Evolutionary conservation across 2,329 filamentous ascomycete genomes (phyloP), one percentile per base, ranked within the genome.

Genomic region (Colletotrichum aenigma): DNA sequence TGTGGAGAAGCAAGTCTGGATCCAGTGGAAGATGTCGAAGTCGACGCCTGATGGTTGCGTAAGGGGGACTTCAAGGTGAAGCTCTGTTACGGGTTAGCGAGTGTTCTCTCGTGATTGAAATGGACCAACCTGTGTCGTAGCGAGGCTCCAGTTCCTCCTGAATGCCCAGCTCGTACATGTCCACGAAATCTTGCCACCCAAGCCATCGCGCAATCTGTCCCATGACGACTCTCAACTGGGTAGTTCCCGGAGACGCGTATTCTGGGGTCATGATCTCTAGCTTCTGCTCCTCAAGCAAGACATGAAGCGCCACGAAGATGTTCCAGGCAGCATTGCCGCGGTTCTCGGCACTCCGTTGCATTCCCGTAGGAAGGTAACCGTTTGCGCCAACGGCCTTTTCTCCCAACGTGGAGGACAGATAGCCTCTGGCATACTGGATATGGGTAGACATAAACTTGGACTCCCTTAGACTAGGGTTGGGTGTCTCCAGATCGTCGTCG

Each of bases 261-360:
- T 89, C 87, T 0, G 87, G 85, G 0, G 84, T 84, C 77, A 88
- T 87, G 6, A 93, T 90, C 76, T 95, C 92, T 3, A 99, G 89
- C 81, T 98, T 98, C 77, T 94, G 90, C 82, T 99, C 97, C 83
- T 99, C 96, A 0, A 94, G 90, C n/a, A 98, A 87, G 4, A 98
- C 88, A 85, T 99, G 97, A 15, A 99, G 87, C 1, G 91, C 94
- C 78, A 97, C 87, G 48, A 96, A 90, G 67, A 94, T 88, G 80
- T 94, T 91, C 81, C 93, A 86, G 38, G 94, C 89, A 70, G 92
- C 85, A 80, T 88, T 93, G 71, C 90, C 88, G 58, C 92, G 90
- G 66, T 88, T 88, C 72, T 91, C 90, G 48, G 89, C 86, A 70
- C 88, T 90, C 67, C 89, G 85, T 65, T 84, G 84, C 4, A 86